Evolutionary conservation across 1,284 basidiomycete genomes (phyloP).

Genomic region (Ceratobasidium sp.): DNA sequence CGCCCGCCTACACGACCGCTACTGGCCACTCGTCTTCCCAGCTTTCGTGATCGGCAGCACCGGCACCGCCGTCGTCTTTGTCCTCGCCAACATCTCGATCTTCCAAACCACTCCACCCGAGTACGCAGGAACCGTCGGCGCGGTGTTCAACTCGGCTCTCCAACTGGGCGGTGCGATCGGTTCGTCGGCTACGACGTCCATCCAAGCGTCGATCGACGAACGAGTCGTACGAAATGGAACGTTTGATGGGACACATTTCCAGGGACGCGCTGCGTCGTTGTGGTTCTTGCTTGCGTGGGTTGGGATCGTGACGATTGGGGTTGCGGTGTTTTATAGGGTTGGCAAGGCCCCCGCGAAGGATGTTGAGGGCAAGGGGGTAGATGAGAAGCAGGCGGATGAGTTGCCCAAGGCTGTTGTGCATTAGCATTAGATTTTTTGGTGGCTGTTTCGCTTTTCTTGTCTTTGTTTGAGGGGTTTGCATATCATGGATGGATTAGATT

Average conservation of each 20-base stretch:
- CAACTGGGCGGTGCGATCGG: conserved; percentile 50
- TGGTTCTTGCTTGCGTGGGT: conserved; percentile 50
- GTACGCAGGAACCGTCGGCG: conserved; percentile 48
- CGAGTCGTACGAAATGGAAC: conserved; percentile 35
- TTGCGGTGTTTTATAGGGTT: conserved; percentile 46
- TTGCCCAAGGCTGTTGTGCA: conserved; percentile 8
- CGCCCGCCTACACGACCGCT: conserved; percentile 57
- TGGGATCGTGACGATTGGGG: conserved; percentile 38
- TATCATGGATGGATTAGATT: no score
- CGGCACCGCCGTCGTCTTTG: conserved; percentile 42
- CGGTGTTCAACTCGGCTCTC: conserved; percentile 50
- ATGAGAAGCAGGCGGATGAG: not conserved
- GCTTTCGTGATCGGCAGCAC: conserved; percentile 56
- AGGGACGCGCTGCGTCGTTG: conserved; percentile 46
- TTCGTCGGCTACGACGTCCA: conserved; percentile 46
- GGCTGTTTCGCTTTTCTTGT: not conserved
- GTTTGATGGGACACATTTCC: conserved; percentile 43
- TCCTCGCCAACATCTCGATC: conserved; percentile 44
- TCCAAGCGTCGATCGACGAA: conserved; percentile 47
- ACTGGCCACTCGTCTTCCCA: conserved; percentile 66
- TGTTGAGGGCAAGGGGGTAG: conserved; percentile 34
- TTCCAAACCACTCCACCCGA: conserved; percentile 46
- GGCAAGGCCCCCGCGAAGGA: not conserved
- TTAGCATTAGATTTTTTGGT: not conserved
- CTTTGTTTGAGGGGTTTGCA: not conserved